phyloP scores from a whole-genome alignment of 2,329 filamentous ascomycete species.

The Kalaharituber pfeilii region DNA sequence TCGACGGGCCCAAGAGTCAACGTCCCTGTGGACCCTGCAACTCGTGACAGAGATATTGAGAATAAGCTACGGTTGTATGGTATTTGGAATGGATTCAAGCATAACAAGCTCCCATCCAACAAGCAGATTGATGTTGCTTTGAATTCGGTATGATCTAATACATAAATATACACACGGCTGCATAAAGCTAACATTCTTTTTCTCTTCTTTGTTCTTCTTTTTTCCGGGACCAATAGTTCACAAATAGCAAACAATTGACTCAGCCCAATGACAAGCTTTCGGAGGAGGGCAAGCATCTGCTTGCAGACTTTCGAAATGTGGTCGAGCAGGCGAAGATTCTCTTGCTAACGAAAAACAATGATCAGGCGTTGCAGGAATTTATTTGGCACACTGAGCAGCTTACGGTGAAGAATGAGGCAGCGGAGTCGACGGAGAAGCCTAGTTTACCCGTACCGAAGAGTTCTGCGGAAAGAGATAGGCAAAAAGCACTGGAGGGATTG shows the following conservation, averaged over 20 bases:
- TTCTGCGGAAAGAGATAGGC: slow-evolving; percentile 61
- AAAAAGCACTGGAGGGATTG: slow-evolving; percentile 67
- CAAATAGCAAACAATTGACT: slow-evolving; percentile 11
- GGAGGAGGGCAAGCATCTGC: slow-evolving; percentile 58
- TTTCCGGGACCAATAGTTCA: background rate
- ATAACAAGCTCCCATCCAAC: slow-evolving; percentile 49
- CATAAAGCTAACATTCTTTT: no score
- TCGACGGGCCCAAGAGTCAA: slow-evolving; percentile 20
- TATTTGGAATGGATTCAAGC: slow-evolving; percentile 61
- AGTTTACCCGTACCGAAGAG: slow-evolving; percentile 53
- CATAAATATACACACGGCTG: slow-evolving; percentile 43
- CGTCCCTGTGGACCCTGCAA: slow-evolving; percentile 18
- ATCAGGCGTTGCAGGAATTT: slow-evolving; percentile 88
- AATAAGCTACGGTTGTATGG: slow-evolving; percentile 84
- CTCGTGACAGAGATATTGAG: slow-evolving; percentile 21
- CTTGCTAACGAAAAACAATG: slow-evolving; percentile 82
- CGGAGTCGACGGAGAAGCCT: slow-evolving; percentile 5
- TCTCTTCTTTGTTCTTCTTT: background rate
- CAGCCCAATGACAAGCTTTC: slow-evolving; percentile 64
- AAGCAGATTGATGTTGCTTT: slow-evolving; percentile 89
- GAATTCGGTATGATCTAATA: slow-evolving; percentile 70
- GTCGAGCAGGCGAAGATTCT: slow-evolving; percentile 72
- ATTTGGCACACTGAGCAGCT: slow-evolving; percentile 64
- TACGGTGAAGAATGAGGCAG: slow-evolving; percentile 23
- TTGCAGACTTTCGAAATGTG: slow-evolving; percentile 60